Percentiles rank a stretch among this genome's conserved stretches.
phyloP scores from a whole-genome alignment of 805 yeast species.

The Starmerella ratchasimensis region DNA sequence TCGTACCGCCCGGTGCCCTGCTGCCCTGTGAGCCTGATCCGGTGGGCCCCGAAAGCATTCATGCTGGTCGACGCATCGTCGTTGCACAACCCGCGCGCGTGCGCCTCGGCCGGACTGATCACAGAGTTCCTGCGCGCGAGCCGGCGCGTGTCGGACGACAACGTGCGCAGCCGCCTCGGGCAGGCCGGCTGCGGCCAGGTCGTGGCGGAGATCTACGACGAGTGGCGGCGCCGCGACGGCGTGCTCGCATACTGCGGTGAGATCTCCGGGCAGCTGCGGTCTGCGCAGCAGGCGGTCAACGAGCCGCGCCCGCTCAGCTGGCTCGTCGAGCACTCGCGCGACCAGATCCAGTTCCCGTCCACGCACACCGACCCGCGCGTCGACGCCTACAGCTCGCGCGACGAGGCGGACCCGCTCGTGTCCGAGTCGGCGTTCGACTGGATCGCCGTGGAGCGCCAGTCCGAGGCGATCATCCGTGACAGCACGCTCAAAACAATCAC shows the following conservation, averaged over 20 bases:
- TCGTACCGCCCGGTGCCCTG: too few relatives aligned
- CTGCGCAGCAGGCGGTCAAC: constrained; percentile 1
- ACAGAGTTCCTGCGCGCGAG: constrained; percentile 22
- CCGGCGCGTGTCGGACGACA: constrained; percentile 24
- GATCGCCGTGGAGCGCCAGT: constrained; percentile 14
- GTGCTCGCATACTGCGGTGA: constrained; percentile 15
- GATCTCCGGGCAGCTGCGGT: constrained; percentile 6
- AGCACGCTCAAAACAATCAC: constrained; percentile 11
- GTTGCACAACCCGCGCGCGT: constrained; percentile 10
- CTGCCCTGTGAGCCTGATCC: too few relatives aligned
- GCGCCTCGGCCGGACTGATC: constrained; percentile 21
- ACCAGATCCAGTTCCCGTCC: constrained; percentile 14
- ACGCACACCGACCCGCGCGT: constrained; percentile 20
- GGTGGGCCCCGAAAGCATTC: background rate
- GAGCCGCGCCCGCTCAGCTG: constrained; percentile 9
- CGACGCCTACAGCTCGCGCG: constrained; percentile 20
- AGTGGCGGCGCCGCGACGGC: constrained; percentile 18
- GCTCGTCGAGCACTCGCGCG: constrained; percentile 18
- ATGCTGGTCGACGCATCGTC: constrained; percentile 1
- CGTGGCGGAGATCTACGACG: constrained; percentile 11
- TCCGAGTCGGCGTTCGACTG: constrained; percentile 8
- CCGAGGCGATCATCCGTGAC: constrained; percentile 16
- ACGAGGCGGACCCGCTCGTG: constrained; percentile 11
- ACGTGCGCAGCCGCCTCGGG: constrained; percentile 21
- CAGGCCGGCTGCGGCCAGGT: constrained; percentile 18